Evolutionary conservation across 2,329 filamentous ascomycete species (phyloP).

Genomic region (Monosporascus sp.): DNA sequence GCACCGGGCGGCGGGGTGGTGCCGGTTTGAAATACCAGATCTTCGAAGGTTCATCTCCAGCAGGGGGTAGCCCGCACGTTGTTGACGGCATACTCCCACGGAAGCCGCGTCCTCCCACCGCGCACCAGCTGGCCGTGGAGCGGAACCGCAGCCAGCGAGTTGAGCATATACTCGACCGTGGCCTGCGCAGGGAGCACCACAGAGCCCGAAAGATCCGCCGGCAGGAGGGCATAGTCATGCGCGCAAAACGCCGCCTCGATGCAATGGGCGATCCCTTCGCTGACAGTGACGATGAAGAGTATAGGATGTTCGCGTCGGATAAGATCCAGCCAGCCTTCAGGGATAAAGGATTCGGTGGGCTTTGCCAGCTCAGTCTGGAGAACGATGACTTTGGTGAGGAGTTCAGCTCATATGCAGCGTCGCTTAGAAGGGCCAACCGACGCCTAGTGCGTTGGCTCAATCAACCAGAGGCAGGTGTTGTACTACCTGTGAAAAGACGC

Average conservation of each 20-base stretch:
- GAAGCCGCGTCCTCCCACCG: conserved; percentile 71
- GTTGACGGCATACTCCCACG: conserved; percentile 50
- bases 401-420: conserved; percentile 58
- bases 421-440: conserved; percentile 58
- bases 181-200: conserved; percentile 62
- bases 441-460: conserved; percentile 67
- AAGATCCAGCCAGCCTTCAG: conserved; percentile 37
- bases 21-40: conserved; percentile 55
- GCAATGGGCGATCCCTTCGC: conserved; percentile 51
- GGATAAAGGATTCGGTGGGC: conserved; percentile 57
- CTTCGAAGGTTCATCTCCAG: conserved; percentile 57
- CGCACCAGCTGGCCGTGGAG: conserved; percentile 77
- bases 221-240: conserved; percentile 61
- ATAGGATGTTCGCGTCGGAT: conserved; percentile 24
- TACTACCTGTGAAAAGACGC: conserved; percentile 42
- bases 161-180: conserved; percentile 76
- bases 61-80: conserved; percentile 44
- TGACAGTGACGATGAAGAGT: conserved; percentile 59
- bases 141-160: conserved; percentile 73
- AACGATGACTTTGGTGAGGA: conserved; percentile 75
- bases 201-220: conserved; percentile 57
- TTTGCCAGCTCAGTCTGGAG: conserved; percentile 58
- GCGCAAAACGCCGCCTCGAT: conserved; percentile 61
- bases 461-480: conserved; percentile 40
- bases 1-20: conserved; percentile 37